These are phyloP conservation scores for Neurospora sp. DNA, from an alignment of 495 filamentous ascomycete genomes.

Conservation along the genomic window DNA sequence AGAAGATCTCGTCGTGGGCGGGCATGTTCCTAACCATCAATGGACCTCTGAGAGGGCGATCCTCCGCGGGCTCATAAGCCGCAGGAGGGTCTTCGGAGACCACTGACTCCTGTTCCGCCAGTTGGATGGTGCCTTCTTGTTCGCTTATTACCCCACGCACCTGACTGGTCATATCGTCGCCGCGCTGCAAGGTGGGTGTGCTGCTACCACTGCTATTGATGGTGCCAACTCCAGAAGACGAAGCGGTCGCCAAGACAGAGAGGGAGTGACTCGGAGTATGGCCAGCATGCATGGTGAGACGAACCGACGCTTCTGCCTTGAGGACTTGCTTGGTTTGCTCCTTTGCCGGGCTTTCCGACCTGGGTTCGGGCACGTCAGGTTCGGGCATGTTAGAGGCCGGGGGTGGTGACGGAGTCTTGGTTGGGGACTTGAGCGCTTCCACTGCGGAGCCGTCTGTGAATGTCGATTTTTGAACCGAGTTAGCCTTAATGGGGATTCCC, in stretches of 20 bases:
- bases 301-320: slow-evolving; percentile 25
- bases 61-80: slow-evolving; percentile 18
- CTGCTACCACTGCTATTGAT: slow-evolving; percentile 28
- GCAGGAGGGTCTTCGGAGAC: slow-evolving; percentile 14
- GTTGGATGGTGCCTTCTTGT: neutral
- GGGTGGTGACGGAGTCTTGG: slow-evolving; percentile 13
- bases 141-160: neutral
- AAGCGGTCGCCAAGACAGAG: slow-evolving; percentile 27
- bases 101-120: neutral
- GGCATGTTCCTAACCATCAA: slow-evolving; percentile 36
- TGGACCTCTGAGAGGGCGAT: slow-evolving; percentile 31
- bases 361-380: slow-evolving; percentile 5
- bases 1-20: slow-evolving; percentile 36
- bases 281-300: slow-evolving; percentile 40
- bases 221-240: slow-evolving; percentile 24
- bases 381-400: slow-evolving; percentile 3
- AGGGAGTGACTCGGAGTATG: slow-evolving; percentile 40
- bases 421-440: slow-evolving; percentile 11
- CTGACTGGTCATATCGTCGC: slow-evolving; percentile 14
- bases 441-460: slow-evolving; percentile 25
- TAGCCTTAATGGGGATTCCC: slow-evolving; percentile 33
- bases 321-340: slow-evolving; percentile 31
- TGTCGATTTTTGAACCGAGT: slow-evolving; percentile 30
- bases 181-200: slow-evolving; percentile 23
- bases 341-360: slow-evolving; percentile 9